Conservation (phyloP, 106 monocot genomes). For the Dendrobium catenatum region DNA sequence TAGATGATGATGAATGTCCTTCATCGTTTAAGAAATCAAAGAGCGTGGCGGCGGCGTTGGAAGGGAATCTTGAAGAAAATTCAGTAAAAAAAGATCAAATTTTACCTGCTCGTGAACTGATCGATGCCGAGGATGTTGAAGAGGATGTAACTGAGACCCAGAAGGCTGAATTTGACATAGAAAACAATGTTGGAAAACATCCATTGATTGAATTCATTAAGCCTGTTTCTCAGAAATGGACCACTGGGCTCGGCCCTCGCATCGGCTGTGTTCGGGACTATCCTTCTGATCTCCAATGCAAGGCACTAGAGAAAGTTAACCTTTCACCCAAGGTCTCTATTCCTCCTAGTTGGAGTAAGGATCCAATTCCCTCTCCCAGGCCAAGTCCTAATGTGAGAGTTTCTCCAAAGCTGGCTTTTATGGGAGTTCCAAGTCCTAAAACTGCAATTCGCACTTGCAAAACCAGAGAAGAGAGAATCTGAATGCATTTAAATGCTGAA, state of each 20-base stretch:
- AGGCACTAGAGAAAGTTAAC: conserved; percentile 84
- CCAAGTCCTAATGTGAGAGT: conserved; percentile 62
- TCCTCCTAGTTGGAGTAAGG: conserved; percentile 16
- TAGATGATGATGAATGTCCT: conserved; percentile 25
- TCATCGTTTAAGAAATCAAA: conserved; percentile 18
- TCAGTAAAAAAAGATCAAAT: background rate
- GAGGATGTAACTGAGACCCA: conserved; percentile 9
- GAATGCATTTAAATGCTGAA: background rate
- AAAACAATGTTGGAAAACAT: background rate
- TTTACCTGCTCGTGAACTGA: background rate
- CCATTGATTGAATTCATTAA: background rate
- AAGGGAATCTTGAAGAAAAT: background rate
- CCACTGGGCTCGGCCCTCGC: conserved; percentile 61
- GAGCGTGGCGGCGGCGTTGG: background rate
- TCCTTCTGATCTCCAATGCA: conserved; percentile 58
- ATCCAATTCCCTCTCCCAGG: conserved; percentile 82
- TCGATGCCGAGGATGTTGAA: conserved; percentile 8
- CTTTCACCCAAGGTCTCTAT: conserved; percentile 49
- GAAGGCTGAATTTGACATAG: background rate
- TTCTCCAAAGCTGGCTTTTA: conserved; percentile 53
- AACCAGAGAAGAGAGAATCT: conserved; percentile 19
- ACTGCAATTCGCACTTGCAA: conserved; percentile 39
- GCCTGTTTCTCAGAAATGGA: conserved; percentile 52
- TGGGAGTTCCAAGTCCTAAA: conserved; percentile 39
- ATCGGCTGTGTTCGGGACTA: conserved; percentile 82